phyloP scores from a whole-genome alignment of 2,329 filamentous ascomycete species.

The Colletotrichum tanaceti region DNA sequence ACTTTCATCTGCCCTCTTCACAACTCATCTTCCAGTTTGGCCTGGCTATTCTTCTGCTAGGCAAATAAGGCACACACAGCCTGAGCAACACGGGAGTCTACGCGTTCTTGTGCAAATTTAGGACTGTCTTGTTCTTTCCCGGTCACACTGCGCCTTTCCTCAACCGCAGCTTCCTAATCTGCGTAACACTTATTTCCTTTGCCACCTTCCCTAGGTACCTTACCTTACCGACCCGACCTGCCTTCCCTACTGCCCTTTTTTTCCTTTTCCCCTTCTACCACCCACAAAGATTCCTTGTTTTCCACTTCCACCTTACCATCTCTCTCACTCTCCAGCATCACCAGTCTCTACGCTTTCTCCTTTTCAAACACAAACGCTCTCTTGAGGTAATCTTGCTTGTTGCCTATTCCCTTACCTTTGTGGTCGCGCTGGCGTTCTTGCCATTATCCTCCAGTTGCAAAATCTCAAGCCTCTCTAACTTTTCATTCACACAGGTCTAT shows the following conservation, averaged over 20 bases:
- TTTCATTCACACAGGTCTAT: slow-evolving; percentile 11
- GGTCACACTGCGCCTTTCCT: slow-evolving; percentile 32
- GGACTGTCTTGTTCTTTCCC: slow-evolving; percentile 18
- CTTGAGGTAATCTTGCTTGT: slow-evolving; percentile 19
- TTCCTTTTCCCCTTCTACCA: slow-evolving; percentile 9
- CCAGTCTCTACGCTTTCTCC: slow-evolving; percentile 1
- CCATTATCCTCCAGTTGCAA: no score
- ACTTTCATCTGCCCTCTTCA: not conserved
- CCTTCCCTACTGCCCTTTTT: slow-evolving; percentile 13
- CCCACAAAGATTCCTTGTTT: slow-evolving; percentile 9
- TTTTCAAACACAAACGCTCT: slow-evolving; percentile 11
- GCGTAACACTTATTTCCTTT: slow-evolving; percentile 29
- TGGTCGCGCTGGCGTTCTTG: not conserved
- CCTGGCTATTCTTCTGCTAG: not conserved
- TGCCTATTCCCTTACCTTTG: not conserved
- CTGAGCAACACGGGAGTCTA: no score
- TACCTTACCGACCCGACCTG: no score
- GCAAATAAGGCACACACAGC: not conserved
- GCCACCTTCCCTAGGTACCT: not conserved
- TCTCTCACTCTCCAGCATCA: not conserved
- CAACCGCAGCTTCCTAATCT: slow-evolving; percentile 28
- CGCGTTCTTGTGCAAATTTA: slow-evolving; percentile 12
- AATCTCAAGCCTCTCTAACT: slow-evolving; percentile 7
- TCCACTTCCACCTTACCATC: slow-evolving; percentile 15
- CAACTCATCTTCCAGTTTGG: not conserved